Evolutionary conservation across 2,329 filamentous ascomycete species (phyloP), one percentile per base, ranked within the genome.

Genomic region (Pseudogymnoascus sp.): DNA sequence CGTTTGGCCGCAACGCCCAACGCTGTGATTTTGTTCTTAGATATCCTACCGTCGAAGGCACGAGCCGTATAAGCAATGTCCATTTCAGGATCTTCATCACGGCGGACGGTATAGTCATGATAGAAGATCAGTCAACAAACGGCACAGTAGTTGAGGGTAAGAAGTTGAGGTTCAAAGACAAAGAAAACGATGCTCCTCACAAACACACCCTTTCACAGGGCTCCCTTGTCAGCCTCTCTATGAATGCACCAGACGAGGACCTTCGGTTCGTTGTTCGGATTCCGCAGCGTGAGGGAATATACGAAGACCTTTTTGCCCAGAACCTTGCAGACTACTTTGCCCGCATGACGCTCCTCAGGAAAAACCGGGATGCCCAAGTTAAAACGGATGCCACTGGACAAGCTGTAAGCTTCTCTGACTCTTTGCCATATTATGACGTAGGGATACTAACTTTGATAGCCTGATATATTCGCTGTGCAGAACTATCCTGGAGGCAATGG

Each of bases 1-100:
- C 84, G 43, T 97, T 99, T 73, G 94, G 94, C 30, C 86, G 94
- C 61, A 93, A 94, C 69, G 67, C 74, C 0, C 67, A 73, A 50
- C 80, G 83, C 34, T 94, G 90, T 73, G 94, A 99, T 69, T 78
- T 90, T 59, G 74, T 86, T 62, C 75, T 92, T 54, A 58, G 25
- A 12, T 28, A 37, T 38, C 57, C 57, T 5, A 58, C 34, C 2
- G 37, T 28, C n/a, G 57, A 58, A n/a, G 81, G 82, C 67, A 84
- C 90, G 57, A 73, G 77, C 35, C 83, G 89, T 43, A 82, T 99
- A 63, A 97, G 93, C 77, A 97, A 97, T 71, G 81, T 89, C n/a
- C 94, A 99, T 72, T 99, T 97, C 72, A 87, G 91, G 60, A 96
- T 99, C 64, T 96, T 88, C 70, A 80, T 96, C 67, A 99, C 95